Evolutionary conservation across 164 flowering plant genomes (phyloP).

Genomic region (Aristolochia contorta): DNA sequence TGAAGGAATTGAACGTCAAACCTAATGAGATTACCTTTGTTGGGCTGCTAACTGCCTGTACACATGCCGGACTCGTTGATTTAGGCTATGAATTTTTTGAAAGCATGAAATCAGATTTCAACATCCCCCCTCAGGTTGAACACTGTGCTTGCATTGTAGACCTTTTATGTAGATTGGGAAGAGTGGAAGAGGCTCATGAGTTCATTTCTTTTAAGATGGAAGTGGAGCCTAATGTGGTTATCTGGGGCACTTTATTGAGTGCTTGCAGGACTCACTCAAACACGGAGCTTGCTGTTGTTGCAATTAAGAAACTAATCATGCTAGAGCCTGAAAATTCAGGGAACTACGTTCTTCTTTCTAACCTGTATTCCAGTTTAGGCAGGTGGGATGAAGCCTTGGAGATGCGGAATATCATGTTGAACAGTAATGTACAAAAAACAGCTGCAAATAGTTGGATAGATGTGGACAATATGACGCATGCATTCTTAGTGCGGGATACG

Average conservation of each 20-base stretch:
- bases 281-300: conserved; percentile 31
- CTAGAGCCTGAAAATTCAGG: conserved; percentile 47
- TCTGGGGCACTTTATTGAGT: conserved; percentile 43
- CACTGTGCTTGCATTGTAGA: conserved; percentile 44
- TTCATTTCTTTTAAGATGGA: conserved; percentile 28
- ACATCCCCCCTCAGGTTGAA: conserved; percentile 28
- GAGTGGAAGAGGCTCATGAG: conserved; percentile 28
- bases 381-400: conserved; percentile 38
- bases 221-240: conserved; percentile 34
- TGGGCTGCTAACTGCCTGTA: conserved; percentile 37
- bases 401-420: conserved; percentile 27
- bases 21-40: conserved; percentile 39
- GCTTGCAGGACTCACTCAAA: conserved; percentile 29
- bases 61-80: conserved; percentile 43
- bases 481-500: conserved; percentile 31
- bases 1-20: conserved; percentile 21
- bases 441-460: conserved; percentile 49
- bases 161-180: conserved; percentile 35
- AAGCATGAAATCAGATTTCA: conserved; percentile 24
- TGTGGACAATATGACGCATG: conserved; percentile 27
- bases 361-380: conserved; percentile 29
- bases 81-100: conserved; percentile 23
- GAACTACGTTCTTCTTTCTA: conserved; percentile 37
- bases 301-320: conserved; percentile 19
- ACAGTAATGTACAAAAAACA: conserved; percentile 27